Conservation (phyloP, 805 yeast genomes). For the Suhomyces kilbournensis region DNA sequence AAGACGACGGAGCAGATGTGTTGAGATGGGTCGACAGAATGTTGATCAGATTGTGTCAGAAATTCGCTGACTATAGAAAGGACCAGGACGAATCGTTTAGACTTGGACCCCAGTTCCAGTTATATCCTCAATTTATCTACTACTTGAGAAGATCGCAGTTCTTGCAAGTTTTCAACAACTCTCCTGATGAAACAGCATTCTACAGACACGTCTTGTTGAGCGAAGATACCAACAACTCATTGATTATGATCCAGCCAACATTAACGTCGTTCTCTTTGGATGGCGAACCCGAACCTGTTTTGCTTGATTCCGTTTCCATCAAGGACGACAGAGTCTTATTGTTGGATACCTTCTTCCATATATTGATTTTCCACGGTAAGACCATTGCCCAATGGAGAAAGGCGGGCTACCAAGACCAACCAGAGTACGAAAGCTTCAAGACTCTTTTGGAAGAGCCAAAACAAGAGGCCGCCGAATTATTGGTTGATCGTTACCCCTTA, state of each 20-base stretch:
- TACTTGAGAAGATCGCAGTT: slow-evolving; percentile 96
- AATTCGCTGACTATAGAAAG: slow-evolving; percentile 89
- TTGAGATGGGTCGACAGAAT: slow-evolving; percentile 93
- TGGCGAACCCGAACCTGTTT: slow-evolving; percentile 81
- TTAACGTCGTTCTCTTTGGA: slow-evolving; percentile 79
- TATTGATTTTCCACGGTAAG: slow-evolving; percentile 91
- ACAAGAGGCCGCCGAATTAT: slow-evolving; percentile 85
- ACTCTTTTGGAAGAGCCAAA: slow-evolving; percentile 84
- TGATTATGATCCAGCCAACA: slow-evolving; percentile 98
- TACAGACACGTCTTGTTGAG: slow-evolving; percentile 88
- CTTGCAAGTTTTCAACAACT: slow-evolving; percentile 92
- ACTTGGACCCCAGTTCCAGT: slow-evolving; percentile 75
- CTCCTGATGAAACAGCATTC: slow-evolving; percentile 98
- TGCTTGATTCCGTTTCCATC: slow-evolving; percentile 89
- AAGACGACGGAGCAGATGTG: slow-evolving; percentile 89
- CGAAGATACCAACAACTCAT: slow-evolving; percentile 88
- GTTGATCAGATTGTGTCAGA: slow-evolving; percentile 84
- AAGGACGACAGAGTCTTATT: slow-evolving; percentile 83
- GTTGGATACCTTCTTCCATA: slow-evolving; percentile 94
- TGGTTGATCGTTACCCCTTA: slow-evolving; percentile 92
- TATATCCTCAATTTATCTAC: slow-evolving; percentile 94
- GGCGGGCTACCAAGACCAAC: slow-evolving; percentile 88
- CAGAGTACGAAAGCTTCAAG: slow-evolving; percentile 85
- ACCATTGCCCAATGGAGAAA: slow-evolving; percentile 96
- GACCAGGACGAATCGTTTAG: slow-evolving; percentile 82